Percentiles rank a stretch among this genome's conserved stretches.
These are phyloP conservation scores for Aureobasidium sp. DNA, from an alignment of 2,329 filamentous ascomycete species.

Conservation along the genomic window DNA sequence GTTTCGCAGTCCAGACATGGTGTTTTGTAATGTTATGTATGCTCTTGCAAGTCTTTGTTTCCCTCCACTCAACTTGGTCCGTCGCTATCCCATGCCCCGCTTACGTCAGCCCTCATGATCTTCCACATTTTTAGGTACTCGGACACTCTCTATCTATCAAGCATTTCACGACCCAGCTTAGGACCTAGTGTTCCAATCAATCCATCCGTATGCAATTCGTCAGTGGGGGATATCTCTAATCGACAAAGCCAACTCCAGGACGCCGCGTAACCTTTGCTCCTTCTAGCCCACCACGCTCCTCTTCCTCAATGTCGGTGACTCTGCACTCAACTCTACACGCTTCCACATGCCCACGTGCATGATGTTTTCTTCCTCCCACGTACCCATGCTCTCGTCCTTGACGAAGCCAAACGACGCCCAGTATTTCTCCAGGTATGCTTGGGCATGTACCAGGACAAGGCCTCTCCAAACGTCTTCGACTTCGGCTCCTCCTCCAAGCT, in stretches of 20 bases:
- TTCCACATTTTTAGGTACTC: background rate
- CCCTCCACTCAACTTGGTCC: background rate
- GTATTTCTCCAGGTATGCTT: slow-evolving; percentile 55
- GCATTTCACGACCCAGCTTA: background rate
- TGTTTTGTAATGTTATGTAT: background rate
- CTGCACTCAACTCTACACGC: slow-evolving; percentile 39
- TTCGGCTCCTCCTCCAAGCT: slow-evolving; percentile 25
- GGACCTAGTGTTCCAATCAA: background rate
- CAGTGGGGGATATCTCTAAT: slow-evolving; percentile 12
- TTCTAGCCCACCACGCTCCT: background rate
- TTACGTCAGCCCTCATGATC: slow-evolving; percentile 3
- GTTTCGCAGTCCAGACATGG: slow-evolving; percentile 4
- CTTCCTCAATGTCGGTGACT: background rate
- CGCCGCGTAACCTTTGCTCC: background rate
- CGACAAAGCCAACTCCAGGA: background rate
- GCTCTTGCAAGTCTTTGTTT: background rate
- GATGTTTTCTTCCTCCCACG: slow-evolving; percentile 79
- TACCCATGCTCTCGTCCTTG: slow-evolving; percentile 64
- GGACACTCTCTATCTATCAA: background rate
- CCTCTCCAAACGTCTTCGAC: slow-evolving; percentile 58
- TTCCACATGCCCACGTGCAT: slow-evolving; percentile 80
- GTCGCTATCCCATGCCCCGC: background rate
- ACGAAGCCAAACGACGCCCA: slow-evolving; percentile 70
- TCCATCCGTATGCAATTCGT: background rate
- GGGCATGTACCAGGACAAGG: slow-evolving; percentile 72